Evolutionary conservation across 345 rosid species (phyloP), one percentile per base, ranked within the genome.

Genomic region (Populus euphratica): DNA sequence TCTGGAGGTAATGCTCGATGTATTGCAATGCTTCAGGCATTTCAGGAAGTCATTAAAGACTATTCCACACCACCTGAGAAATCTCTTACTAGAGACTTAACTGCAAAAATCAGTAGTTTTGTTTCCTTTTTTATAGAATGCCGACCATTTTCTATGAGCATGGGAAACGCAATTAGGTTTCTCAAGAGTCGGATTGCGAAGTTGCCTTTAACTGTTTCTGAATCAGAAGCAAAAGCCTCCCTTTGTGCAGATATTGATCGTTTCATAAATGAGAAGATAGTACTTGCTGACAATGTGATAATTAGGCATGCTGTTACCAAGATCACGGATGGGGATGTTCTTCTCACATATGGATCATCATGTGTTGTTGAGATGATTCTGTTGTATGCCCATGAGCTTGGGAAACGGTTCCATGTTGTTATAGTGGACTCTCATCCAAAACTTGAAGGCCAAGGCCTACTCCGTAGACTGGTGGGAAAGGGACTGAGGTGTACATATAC

Each of bases 1-100:
- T 82, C 83, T 70, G 98, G 99, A 47, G 93, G 97, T 36, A 96
- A 96, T 87, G 99, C 97, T 17, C 93, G 97, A 21, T 96, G 99
- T 76, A 92, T 96, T 68, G 97, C 96, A 29, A 96, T 96, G 99
- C 93, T 95, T 64, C 88, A 86, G 79, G 98, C 99, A 66, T 93
- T 95, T 76, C 91, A 81, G 78, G 94, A 93, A 81, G 90, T 88
- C 81, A 85, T 96, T 54, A 87, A 75, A 80, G 96, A 92, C 78
- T 91, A 96, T 86, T 78, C 86, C 21, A 92, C 97, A 10, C 98
- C 97, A 10, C 82, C 86, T 29, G 89, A 90, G 84, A 96, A 90
- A 86, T 84, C 89, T 79, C 88, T 95, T 64, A 81, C 81, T 76
- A 87, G 97, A 82, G 97, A 93, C 72, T 86, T 95, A 81, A 92